Base-by-base conservation (phyloP, 106 monocot genomes). In the Ottelia alismoides region DNA sequence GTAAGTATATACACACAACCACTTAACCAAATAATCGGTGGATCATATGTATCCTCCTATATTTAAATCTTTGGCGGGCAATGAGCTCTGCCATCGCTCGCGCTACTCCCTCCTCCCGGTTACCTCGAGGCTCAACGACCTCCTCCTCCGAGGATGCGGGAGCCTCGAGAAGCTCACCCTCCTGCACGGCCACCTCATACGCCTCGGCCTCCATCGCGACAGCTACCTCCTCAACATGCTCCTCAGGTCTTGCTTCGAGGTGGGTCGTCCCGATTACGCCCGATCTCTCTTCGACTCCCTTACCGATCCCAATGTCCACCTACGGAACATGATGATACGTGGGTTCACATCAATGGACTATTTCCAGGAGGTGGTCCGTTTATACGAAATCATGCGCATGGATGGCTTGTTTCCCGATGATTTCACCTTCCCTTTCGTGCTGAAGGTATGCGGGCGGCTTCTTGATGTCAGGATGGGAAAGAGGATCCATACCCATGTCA, bases 381-480 rank as follows among this genome's bases (percentile, higher is more conserved):
- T 69, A 32, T 83, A 76, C 70, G 0, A 20, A 55, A 26, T 25
- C 23, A 76, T 88, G 76, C 78, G 72, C 18, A 52, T 17, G 30
- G 25, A 51, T 0, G 73, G 73, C 53, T 56, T 73, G 27, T 74
- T 47, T 9, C 88, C 88, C 17, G 65, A 76, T 31, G 58, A 76
- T 47, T 88, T 82, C 76, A 88, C 88, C 29, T 76, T 79, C 55
- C 82, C 82, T 30, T 82, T 79, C 25, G 79, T 88, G 44, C 61
- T 83, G n/a, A 88, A 82, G 61, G 78, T 82, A 25, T 79, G 78
- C 57, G 58, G 82, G 0, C 26, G 70, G 19, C 67, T 82, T 9
- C 57, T 20, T 3, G 67, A 79, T 32, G 40, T 73, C 3, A 21
- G 18, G 0, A 6, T 56, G 11, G 88, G 88, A 19, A 23, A 31